Percentiles rank a stretch among this genome's conserved stretches.
Evolutionary conservation across 176 grass and related monocot species (phyloP).

Genomic region (Avena sativa): DNA sequence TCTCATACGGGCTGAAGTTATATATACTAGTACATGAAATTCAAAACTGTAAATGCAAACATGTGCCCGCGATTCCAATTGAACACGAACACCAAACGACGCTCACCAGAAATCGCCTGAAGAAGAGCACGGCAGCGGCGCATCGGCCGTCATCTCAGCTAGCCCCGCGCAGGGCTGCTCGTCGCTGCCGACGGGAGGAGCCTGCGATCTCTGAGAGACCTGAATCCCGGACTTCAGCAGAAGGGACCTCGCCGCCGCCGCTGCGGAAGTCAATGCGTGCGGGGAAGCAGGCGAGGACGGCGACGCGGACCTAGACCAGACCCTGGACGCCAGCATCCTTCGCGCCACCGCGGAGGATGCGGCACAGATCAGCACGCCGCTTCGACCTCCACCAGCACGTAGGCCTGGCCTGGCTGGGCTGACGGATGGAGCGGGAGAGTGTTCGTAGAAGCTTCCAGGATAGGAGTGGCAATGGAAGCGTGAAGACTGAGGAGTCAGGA

Average conservation of each 20-base stretch:
- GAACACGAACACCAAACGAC: neutral
- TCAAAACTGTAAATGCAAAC: neutral
- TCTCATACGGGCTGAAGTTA: neutral
- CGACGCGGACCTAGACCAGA: conserved; percentile 44
- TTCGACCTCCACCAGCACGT: neutral
- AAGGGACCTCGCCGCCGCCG: conserved; percentile 22
- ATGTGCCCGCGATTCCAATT: neutral
- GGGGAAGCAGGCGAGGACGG: conserved; percentile 8
- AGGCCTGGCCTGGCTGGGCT: neutral
- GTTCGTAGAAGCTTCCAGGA: conserved; percentile 34
- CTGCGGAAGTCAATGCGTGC: neutral
- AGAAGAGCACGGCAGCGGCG: conserved; percentile 25
- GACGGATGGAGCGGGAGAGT: neutral
- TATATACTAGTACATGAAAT: neutral
- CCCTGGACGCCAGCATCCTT: conserved; percentile 45
- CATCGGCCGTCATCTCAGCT: neutral
- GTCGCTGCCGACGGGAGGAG: neutral
- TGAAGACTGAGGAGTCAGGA: neutral
- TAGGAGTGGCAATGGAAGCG: neutral
- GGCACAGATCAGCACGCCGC: neutral
- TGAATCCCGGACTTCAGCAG: conserved; percentile 29
- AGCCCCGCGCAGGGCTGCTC: neutral
- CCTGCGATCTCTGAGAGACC: neutral
- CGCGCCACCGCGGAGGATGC: neutral
- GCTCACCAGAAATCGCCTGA: conserved; percentile 26